Percentiles rank a stretch among this genome's conserved stretches.
Evolutionary conservation across 2,329 filamentous ascomycete species (phyloP).

Genomic region (Neonectria ditissima): DNA sequence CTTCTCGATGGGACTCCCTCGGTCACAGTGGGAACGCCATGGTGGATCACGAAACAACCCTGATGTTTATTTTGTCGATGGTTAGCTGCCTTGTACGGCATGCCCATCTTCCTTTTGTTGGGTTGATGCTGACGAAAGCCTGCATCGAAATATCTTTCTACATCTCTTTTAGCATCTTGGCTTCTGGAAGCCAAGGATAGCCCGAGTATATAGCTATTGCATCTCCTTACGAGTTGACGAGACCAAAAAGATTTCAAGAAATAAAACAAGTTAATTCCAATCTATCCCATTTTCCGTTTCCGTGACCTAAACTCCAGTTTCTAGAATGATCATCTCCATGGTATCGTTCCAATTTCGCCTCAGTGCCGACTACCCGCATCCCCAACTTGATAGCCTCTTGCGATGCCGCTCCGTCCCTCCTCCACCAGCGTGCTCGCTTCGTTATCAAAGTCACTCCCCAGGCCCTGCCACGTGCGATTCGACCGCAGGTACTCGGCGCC

Average conservation of each 20-base stretch:
- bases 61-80: slow-evolving; percentile 14
- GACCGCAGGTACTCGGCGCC: slow-evolving; percentile 88
- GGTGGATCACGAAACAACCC: slow-evolving; percentile 10
- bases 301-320: slow-evolving; percentile 4
- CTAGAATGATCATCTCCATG: neutral
- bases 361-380: slow-evolving; percentile 54
- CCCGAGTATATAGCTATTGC: neutral
- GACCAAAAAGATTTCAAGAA: neutral
- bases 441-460: slow-evolving; percentile 85
- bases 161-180: neutral
- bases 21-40: neutral
- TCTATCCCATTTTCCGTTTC: neutral
- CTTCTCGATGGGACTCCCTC: neutral
- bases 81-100: neutral
- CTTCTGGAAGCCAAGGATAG: neutral
- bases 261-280: neutral
- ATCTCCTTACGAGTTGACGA: slow-evolving; percentile 2
- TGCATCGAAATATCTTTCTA: neutral
- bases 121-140: neutral
- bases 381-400: slow-evolving; percentile 86
- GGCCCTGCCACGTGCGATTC: slow-evolving; percentile 88
- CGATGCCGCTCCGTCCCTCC: slow-evolving; percentile 88
- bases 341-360: neutral
- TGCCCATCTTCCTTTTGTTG: neutral
- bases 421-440: slow-evolving; percentile 78